Base-by-base conservation (phyloP, 148 eudicot species). In the Rhododendron molle region DNA sequence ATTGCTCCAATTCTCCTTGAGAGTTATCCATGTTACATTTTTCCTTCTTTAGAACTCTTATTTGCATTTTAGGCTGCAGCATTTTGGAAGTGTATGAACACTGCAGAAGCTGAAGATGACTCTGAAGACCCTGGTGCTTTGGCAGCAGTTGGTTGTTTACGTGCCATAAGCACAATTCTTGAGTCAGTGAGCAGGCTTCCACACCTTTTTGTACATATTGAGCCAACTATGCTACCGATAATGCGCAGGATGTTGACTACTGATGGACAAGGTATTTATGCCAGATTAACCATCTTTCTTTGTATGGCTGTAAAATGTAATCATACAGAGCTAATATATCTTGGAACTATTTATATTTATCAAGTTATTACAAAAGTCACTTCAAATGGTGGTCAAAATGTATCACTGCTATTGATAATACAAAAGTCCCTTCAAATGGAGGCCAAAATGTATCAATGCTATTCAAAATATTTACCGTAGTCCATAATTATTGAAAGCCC, bases 111-210 rank as follows among this genome's bases (percentile, higher is more conserved):
- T 71, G 99, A 97, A 50, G 98, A 93, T 50, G 99, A 97, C 46
- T 94, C 93, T 83, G 99, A 97, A 88, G 99, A 97, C 91, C 95
- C 99, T 84, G 99, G 98, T 88, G 98, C 98, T 84, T 90, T 97
- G 94, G 99, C 99, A 49, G 99, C 99, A 54, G 99, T 94, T 88
- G 99, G 99, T 84, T 97, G 99, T 92, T 91, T 97, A 88, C 98
- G 99, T 77, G 99, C 99, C 86, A 95, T 97, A 83, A 93, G 99
- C 92, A 97, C 99, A 85, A 97, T 95, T 86, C 98, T 97, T 60
- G 98, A 95, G 86, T 97, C 98, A 76, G 92, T 97, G 46, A 95
- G 96, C 95, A 93, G 96, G 77, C 95, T 97, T 85, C 98, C 98
- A 79, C 91, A 95, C 85, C 93, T 97, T 56, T 97, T 93, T 91